Conservation (phyloP, 768 basidiomycete species). For the Sarcomyxa edulis region DNA sequence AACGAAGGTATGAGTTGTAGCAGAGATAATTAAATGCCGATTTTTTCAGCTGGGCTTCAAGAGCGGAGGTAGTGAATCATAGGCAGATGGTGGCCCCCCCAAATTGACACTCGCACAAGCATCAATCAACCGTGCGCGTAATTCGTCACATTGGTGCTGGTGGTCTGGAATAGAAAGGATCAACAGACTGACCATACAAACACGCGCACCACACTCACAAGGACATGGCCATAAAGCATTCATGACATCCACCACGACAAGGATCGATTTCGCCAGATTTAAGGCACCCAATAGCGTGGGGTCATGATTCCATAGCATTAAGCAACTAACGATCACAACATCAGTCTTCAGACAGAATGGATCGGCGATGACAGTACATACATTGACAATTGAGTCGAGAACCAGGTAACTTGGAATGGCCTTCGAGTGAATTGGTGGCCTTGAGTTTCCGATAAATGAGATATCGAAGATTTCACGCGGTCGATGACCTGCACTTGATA, state of each 20-base stretch:
- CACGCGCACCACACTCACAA: conserved; percentile 23
- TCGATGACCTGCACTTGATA: conserved; percentile 67
- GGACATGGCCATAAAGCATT: conserved; percentile 65
- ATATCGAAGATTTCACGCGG: conserved; percentile 49
- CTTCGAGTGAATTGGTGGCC: conserved; percentile 58
- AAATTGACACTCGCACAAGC: conserved; percentile 41
- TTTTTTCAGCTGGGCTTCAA: conserved; percentile 9
- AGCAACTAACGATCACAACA: conserved; percentile 36
- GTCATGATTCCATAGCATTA: conserved; percentile 64
- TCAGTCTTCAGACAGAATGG: neutral
- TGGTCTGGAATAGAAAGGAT: conserved; percentile 28
- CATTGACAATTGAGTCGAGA: conserved; percentile 61
- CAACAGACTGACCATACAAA: neutral
- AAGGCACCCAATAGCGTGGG: conserved; percentile 50
- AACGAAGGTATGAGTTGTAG: no score
- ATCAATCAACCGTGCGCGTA: conserved; percentile 43
- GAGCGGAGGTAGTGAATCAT: conserved; percentile 29
- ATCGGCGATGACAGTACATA: conserved; percentile 22
- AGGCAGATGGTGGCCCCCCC: conserved; percentile 33
- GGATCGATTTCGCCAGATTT: conserved; percentile 60
- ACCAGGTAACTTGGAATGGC: conserved; percentile 71
- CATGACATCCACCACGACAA: conserved; percentile 59
- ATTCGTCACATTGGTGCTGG: conserved; percentile 39
- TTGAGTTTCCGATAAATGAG: conserved; percentile 42
- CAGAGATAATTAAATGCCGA: no score